These are phyloP conservation scores for Ophiocytium majus DNA, from an alignment of 352 stramenopile species.

Conservation along the genomic window DNA sequence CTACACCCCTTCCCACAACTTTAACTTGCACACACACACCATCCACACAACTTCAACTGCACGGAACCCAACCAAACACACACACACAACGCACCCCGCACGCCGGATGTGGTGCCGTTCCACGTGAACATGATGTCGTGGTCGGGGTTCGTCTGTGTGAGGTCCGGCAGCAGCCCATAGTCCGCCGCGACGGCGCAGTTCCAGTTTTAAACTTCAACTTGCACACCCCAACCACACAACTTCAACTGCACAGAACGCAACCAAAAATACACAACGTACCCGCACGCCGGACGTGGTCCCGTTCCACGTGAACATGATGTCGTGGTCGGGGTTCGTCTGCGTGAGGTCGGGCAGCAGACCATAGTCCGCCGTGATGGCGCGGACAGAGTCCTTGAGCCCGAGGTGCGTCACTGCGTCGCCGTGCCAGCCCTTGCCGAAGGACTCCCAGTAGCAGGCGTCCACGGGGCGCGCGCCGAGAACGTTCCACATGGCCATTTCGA, in stretches of 20 bases:
- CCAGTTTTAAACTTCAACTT: too few relatives aligned
- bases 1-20: neutral
- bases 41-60: too few relatives aligned
- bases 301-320: constrained; percentile 99
- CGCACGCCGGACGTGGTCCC: constrained; percentile 91
- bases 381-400: constrained; percentile 81
- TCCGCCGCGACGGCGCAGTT: too few relatives aligned
- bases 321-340: constrained; percentile 86
- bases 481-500: constrained; percentile 99
- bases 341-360: constrained; percentile 89
- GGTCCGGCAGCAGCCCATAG: too few relatives aligned
- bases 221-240: too few relatives aligned
- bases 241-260: too few relatives aligned
- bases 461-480: constrained; percentile 85
- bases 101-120: constrained; percentile 96
- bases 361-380: constrained; percentile 89
- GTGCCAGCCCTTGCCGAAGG: constrained; percentile 95
- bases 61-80: too few relatives aligned
- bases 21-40: too few relatives aligned
- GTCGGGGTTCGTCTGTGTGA: constrained; percentile 85
- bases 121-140: constrained; percentile 98
- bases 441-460: constrained; percentile 92
- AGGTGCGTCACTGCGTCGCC: constrained; percentile 89
- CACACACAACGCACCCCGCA: constrained; percentile 42
- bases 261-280: too few relatives aligned